Base-by-base conservation (phyloP, 805 yeast species). In the Huiozyma naganishii region DNA sequence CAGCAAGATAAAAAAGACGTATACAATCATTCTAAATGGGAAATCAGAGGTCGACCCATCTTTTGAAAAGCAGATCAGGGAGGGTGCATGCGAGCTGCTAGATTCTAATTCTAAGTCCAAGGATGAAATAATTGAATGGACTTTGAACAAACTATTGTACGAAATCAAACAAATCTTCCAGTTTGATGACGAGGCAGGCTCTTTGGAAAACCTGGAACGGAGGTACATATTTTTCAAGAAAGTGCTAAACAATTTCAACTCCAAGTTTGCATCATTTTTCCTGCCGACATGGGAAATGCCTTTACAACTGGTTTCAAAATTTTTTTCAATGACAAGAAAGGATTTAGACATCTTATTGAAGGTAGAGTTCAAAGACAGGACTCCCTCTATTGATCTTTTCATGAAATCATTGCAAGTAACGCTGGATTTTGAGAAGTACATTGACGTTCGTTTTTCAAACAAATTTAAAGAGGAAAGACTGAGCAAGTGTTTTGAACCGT, bases 111-210 rank as follows among this genome's bases (percentile, higher is more conserved):
- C 51, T 1, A 71, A 76, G 41, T 73, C 78, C 48, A 73, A 70
- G 40, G 76, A 75, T 41, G 76, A 79, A 53, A 68, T 90, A 39
- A 63, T 78, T 7, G 75, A 72, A 39, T 86, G 94, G 90, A 85
- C 83, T 60, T 74, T 83, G 47, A 70, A 70, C 29, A 70, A 70
- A 32, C 79, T 82, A 48, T 68, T 92, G 42, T 74, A 74, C 53
- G 97, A 90, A 54, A 77, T 90, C 37, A 73, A 73, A 32, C 66
- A 76, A 23, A 86, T 92, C 8, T 92, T 92, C 64, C 74, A 77
- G 43, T 70, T 79, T 7, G 71, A 78, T 10, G 97, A 88, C 53
- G 98, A 92, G 63, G 98, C 98, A 0, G 97, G 97, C 1, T 82
- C 94, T 5, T 66, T 92, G 47, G 98, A 92, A 46, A 92, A 92